phyloP scores from a whole-genome alignment of 495 filamentous ascomycete species.

The Xylaria curta region DNA sequence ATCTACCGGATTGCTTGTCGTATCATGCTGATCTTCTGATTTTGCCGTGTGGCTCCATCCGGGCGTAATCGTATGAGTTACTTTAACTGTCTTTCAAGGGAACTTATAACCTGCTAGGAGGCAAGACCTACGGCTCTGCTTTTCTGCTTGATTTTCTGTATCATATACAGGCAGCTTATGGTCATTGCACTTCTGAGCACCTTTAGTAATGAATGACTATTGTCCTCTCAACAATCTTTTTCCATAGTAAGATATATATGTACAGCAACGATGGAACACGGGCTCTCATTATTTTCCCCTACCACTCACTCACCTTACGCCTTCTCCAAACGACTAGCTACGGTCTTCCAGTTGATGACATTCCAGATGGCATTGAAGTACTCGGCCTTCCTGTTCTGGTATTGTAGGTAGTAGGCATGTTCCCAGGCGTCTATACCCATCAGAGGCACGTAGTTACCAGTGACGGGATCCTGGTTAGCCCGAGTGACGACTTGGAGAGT shows the following conservation, averaged over 20 bases:
- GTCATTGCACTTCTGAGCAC: background rate
- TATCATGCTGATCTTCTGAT: background rate
- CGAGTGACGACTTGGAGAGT: constrained; percentile 77
- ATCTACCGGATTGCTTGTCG: background rate
- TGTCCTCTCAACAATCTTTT: background rate
- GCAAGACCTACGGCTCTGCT: background rate
- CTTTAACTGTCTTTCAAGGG: background rate
- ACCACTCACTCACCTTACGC: constrained; percentile 31
- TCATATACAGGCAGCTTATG: background rate
- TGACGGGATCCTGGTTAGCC: constrained; percentile 85
- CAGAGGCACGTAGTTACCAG: constrained; percentile 76
- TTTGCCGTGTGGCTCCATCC: background rate
- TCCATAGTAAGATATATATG: background rate
- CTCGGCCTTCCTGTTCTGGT: constrained; percentile 84
- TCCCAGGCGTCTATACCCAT: constrained; percentile 94
- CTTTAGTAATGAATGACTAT: background rate
- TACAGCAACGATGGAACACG: background rate
- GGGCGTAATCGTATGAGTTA: background rate
- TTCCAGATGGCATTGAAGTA: constrained; percentile 84
- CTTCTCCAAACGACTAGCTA: constrained; percentile 77
- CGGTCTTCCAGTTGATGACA: constrained; percentile 91
- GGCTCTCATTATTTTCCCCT: background rate
- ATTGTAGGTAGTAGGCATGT: constrained; percentile 75
- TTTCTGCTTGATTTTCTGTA: background rate
- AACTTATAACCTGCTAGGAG: background rate